These are phyloP conservation scores for Fomitopsis betulina DNA, from an alignment of 1,284 basidiomycete genomes.

Conservation along the genomic window DNA sequence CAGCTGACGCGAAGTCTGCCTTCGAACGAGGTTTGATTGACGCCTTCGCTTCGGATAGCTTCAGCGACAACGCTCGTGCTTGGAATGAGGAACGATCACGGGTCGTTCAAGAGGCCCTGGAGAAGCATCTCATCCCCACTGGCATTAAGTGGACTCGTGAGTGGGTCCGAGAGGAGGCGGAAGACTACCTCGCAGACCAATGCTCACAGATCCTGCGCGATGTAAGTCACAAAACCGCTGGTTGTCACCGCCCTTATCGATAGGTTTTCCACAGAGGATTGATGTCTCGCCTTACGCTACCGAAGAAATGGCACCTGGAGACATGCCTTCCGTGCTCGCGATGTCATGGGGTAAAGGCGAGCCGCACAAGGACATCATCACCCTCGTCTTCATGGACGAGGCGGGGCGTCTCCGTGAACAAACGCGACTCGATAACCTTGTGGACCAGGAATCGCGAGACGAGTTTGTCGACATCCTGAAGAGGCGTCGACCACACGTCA, in stretches of 20 bases:
- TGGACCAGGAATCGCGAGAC: constrained; percentile 60
- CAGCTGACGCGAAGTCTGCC: constrained; percentile 53
- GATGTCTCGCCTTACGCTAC: constrained; percentile 74
- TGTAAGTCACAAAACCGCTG: constrained; percentile 39
- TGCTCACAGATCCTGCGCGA: constrained; percentile 69
- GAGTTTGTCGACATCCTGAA: constrained; percentile 82
- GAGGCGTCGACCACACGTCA: constrained; percentile 81
- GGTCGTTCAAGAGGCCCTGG: constrained; percentile 76
- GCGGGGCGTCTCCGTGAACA: constrained; percentile 87
- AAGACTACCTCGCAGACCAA: constrained; percentile 73
- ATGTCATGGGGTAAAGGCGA: constrained; percentile 96
- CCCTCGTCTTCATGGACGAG: constrained; percentile 83
- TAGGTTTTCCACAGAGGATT: constrained; percentile 46
- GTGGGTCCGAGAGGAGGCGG: constrained; percentile 86
- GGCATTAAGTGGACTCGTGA: constrained; percentile 88
- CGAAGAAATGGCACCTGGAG: constrained; percentile 59
- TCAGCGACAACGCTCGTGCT: constrained; percentile 79
- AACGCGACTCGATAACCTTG: constrained; percentile 84
- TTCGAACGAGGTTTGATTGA: constrained; percentile 77
- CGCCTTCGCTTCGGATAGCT: constrained; percentile 83
- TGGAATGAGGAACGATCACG: constrained; percentile 91
- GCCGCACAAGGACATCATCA: constrained; percentile 85
- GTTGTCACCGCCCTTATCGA: constrained; percentile 1
- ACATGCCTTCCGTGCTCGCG: constrained; percentile 83
- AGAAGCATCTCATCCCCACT: constrained; percentile 77